Conservation (phyloP, 2,329 filamentous ascomycete species). For the Cladobotryum mycophilum region DNA sequence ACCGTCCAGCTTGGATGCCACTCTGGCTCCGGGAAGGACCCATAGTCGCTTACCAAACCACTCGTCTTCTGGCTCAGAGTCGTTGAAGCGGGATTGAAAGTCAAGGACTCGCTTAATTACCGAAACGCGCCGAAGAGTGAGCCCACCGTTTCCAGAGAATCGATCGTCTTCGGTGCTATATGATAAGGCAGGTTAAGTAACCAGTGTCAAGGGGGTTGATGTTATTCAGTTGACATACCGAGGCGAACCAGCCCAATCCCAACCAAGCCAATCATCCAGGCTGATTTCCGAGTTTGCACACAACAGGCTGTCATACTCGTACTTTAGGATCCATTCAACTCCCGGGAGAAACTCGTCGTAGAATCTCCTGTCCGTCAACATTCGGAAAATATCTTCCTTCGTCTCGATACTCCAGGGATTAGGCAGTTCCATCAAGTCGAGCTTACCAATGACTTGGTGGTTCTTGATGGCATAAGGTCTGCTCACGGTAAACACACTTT, state of each 20-base stretch:
- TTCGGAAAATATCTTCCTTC: conserved; percentile 42
- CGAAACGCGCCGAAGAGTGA: conserved; percentile 47
- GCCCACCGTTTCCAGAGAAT: conserved; percentile 48
- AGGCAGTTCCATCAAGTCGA: conserved; percentile 44
- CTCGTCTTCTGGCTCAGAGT: conserved; percentile 47
- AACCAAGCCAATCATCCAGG: conserved; percentile 48
- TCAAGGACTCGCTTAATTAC: conserved; percentile 42
- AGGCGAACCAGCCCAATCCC: conserved; percentile 48
- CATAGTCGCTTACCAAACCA: conserved; percentile 48
- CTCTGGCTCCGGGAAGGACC: conserved; percentile 40
- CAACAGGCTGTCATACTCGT: conserved; percentile 49
- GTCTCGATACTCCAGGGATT: conserved; percentile 39
- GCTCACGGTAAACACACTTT: conserved; percentile 40
- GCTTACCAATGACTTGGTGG: conserved; percentile 44
- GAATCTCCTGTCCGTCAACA: conserved; percentile 46
- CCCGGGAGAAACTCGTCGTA: conserved; percentile 45
- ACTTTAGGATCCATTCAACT: conserved; percentile 50
- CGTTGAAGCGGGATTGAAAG: conserved; percentile 44
- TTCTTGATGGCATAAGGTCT: conserved; percentile 41
- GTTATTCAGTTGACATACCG: conserved; percentile 25
- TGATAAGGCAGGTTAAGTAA: background rate
- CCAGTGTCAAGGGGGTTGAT: too few species aligned
- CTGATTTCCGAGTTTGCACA: conserved; percentile 47
- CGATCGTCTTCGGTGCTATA: conserved; percentile 30
- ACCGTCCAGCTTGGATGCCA: conserved; percentile 36